Evolutionary conservation across 2,329 filamentous ascomycete species (phyloP).

Genomic region (Verticillium dahliae): DNA sequence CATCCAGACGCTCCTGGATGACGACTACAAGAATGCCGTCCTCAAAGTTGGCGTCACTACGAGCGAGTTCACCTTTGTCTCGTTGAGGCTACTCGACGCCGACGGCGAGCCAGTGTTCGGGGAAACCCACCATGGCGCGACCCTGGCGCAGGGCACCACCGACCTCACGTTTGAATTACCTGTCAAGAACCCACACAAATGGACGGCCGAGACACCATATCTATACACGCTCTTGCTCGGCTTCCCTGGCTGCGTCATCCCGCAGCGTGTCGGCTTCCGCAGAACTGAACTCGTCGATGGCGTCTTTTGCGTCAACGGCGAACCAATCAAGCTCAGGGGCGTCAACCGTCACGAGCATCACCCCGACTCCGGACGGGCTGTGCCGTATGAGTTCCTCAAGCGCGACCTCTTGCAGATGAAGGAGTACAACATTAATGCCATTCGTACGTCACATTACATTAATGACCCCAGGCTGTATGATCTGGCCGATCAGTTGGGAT

Average conservation of each 20-base stretch:
- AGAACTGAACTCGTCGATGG: constrained; percentile 54
- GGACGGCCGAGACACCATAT: constrained; percentile 63
- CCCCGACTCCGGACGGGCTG: constrained; percentile 52
- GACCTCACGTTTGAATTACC: constrained; percentile 17
- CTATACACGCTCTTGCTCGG: constrained; percentile 46
- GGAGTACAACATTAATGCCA: constrained; percentile 61
- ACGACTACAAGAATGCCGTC: constrained; percentile 44
- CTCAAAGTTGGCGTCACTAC: constrained; percentile 40
- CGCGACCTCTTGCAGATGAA: constrained; percentile 62
- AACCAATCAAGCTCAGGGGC: constrained; percentile 57
- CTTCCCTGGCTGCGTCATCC: constrained; percentile 29
- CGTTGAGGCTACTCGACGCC: constrained; percentile 21
- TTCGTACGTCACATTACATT: constrained; percentile 62
- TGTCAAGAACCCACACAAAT: constrained; percentile 49
- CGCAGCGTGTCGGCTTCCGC: constrained; percentile 58
- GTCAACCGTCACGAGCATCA: constrained; percentile 69
- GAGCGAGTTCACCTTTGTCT: constrained; percentile 17
- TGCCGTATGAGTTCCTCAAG: constrained; percentile 54
- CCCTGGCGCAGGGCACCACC: background rate
- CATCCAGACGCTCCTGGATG: constrained; percentile 48
- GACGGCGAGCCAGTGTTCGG: constrained; percentile 10
- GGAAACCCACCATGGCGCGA: background rate
- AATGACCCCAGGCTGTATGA: constrained; percentile 56
- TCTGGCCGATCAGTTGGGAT: constrained; percentile 54
- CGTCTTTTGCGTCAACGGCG: constrained; percentile 58